Base-by-base conservation (phyloP, 129 eudicot species). In the Solidago caesia region DNA sequence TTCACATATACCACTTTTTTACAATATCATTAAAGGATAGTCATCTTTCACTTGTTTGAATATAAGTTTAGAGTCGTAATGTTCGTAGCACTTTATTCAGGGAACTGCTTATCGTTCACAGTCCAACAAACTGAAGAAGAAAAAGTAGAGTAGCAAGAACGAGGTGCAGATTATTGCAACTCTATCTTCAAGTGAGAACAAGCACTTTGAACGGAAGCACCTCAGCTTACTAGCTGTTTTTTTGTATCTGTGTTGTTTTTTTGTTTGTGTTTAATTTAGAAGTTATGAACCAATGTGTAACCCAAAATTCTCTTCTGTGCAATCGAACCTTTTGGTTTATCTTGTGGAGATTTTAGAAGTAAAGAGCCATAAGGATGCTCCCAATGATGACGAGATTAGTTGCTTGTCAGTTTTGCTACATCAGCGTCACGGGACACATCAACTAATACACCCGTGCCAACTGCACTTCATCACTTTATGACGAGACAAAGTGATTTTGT, bases 71-170 rank as follows among this genome's bases (percentile, higher is more conserved):
- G 8, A 7, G 39, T 59, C 39, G 5, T 26, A 16, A 9, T 6
- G 21, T 12, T 7, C 5, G 13, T 48, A 16, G 42, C n/a, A 68
- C 39, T 77, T 68, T 9, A n/a, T 29, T 11, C 84, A 89, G 96
- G 96, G 96, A 64, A 89, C 98, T 58, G 96, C 98, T 56, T 89
- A 82, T 72, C 91, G 77, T 57, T 89, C 91, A 6, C 85, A 64
- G 62, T 72, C 96, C 45, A 84, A 71, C 85, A 92, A 92, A 67
- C 75, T 77, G 64, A 92, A 87, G 86, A 92, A 87, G 84, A 89
- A 87, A 93, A 92, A 87, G 87, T 92, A 82, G 80, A 83, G 59
- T 21, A n/a, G 21, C 59, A 53, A n/a, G 25, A 53, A 53, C 15
- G 59, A 53, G 59, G 5, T 14, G 59, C 15, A 53, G 59, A 53